Percentiles rank a stretch among this genome's conserved stretches.
Conservation (phyloP, 2,329 filamentous ascomycete genomes). For the Colletotrichum tofieldiae region DNA sequence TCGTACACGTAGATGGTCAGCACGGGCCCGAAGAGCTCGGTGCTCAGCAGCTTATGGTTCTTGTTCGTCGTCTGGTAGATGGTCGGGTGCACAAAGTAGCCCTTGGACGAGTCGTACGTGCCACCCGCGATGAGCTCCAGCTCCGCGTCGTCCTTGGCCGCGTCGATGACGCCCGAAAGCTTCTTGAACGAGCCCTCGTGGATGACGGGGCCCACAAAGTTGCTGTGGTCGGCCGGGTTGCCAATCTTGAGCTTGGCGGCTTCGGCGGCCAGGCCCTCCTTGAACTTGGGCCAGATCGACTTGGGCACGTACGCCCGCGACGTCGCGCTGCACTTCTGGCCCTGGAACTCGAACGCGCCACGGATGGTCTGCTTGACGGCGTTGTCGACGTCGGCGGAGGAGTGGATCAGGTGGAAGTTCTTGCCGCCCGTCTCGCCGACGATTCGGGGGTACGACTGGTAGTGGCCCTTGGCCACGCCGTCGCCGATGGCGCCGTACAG, state of each 20-base stretch:
- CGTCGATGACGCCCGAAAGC: constrained; percentile 82
- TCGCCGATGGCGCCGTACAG: constrained; percentile 89
- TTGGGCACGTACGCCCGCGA: constrained; percentile 85
- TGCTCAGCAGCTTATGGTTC: constrained; percentile 80
- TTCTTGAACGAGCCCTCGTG: constrained; percentile 87
- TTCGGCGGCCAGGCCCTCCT: constrained; percentile 77
- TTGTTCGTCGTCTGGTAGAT: constrained; percentile 84
- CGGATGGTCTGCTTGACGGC: constrained; percentile 87
- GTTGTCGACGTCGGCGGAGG: constrained; percentile 82
- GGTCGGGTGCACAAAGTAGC: constrained; percentile 89
- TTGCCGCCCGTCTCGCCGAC: constrained; percentile 94
- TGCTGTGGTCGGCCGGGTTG: constrained; percentile 76
- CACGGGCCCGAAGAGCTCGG: constrained; percentile 88
- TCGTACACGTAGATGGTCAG: constrained; percentile 84
- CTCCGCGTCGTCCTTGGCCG: constrained; percentile 81
- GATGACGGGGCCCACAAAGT: constrained; percentile 92
- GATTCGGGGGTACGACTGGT: constrained; percentile 88
- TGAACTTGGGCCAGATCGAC: constrained; percentile 82
- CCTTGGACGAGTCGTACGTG: constrained; percentile 82
- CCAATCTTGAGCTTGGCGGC: constrained; percentile 81
- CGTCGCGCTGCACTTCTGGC: constrained; percentile 91
- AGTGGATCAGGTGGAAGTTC: constrained; percentile 91
- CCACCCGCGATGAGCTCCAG: constrained; percentile 83
- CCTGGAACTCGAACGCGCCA: constrained; percentile 91
- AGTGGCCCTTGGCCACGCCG: constrained; percentile 85